A percentile compares a stretch with the other conserved stretches of the same genome.
Evolutionary conservation across 306 rosid genomes (phyloP).

Genomic region (Cucumis melo): DNA sequence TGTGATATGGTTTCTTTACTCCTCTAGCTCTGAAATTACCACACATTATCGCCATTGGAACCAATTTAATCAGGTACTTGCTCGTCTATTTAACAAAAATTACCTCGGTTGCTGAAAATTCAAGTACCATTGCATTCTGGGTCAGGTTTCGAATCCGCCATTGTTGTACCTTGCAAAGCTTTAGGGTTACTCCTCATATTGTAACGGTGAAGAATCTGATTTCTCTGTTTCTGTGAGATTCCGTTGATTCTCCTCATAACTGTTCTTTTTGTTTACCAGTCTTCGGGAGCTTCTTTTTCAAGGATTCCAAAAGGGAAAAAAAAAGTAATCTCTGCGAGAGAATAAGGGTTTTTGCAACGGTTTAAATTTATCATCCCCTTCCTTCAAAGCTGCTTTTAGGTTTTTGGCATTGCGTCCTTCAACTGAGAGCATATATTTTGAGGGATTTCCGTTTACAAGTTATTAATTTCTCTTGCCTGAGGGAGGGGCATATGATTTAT

Average conservation of each 20-base stretch:
- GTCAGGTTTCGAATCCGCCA: slow-evolving; percentile 25
- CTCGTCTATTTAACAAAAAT: slow-evolving; percentile 9
- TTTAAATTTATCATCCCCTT: not conserved
- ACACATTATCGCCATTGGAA: slow-evolving; percentile 7
- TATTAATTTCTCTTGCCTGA: not conserved
- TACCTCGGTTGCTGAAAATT: slow-evolving; percentile 8
- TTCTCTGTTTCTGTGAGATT: not conserved
- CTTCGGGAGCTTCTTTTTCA: slow-evolving; percentile 1
- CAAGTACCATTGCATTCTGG: slow-evolving; percentile 6
- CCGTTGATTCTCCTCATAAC: not conserved
- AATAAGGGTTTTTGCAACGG: slow-evolving; percentile 7
- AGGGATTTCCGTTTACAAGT: not conserved
- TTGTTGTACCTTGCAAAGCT: not conserved
- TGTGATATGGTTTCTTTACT: not conserved
- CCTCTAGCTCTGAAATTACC: not conserved
- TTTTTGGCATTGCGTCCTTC: not conserved
- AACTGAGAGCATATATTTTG: not conserved
- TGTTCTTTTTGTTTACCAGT: not conserved
- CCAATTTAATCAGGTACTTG: slow-evolving; percentile 38
- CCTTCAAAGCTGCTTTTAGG: slow-evolving; percentile 7
- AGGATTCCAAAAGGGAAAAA: slow-evolving; percentile 12
- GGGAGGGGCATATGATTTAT: not conserved
- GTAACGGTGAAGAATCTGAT: slow-evolving; percentile 1
- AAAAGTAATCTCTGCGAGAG: slow-evolving; percentile 6
- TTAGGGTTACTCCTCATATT: not conserved